Evolutionary conservation across 2,329 filamentous ascomycete genomes (phyloP).

Genomic region (Alternaria tenuissima): DNA sequence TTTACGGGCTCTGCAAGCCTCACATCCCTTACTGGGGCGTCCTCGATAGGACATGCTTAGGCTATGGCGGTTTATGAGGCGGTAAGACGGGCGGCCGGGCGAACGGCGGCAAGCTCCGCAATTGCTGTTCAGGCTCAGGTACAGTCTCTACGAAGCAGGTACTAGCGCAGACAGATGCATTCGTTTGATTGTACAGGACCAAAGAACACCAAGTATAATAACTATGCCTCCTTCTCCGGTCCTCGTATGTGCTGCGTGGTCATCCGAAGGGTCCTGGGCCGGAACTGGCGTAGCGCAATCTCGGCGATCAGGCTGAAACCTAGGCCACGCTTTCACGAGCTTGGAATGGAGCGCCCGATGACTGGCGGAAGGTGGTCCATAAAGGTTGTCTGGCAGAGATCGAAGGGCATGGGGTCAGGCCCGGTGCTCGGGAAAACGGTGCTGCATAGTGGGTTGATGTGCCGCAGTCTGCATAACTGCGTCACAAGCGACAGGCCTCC

Average conservation of each 20-base stretch:
- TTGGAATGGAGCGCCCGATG: constrained; percentile 4
- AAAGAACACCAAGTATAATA: not conserved
- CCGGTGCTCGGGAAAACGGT: constrained; percentile 18
- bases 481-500: constrained; percentile 14
- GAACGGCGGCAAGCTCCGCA: constrained; percentile 4
- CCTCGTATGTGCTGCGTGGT: constrained; percentile 6
- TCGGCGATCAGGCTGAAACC: constrained; percentile 14
- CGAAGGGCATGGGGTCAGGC: constrained; percentile 13
- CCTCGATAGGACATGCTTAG: constrained; percentile 46
- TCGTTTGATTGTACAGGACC: not conserved
- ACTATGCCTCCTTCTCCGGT: constrained; percentile 2
- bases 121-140: not conserved
- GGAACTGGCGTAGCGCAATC: constrained; percentile 6
- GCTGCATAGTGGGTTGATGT: constrained; percentile 15
- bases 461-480: constrained; percentile 13
- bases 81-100: not conserved
- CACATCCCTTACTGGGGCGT: constrained; percentile 48
- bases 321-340: constrained; percentile 9
- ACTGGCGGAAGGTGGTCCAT: constrained; percentile 11
- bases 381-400: constrained; percentile 11
- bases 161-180: constrained; percentile 8
- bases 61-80: constrained; percentile 1
- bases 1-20: constrained; percentile 45
- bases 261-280: constrained; percentile 7
- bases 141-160: not conserved